Evolutionary conservation across 1,284 basidiomycete genomes (phyloP).

Genomic region (Gyrodon tennesseensis): DNA sequence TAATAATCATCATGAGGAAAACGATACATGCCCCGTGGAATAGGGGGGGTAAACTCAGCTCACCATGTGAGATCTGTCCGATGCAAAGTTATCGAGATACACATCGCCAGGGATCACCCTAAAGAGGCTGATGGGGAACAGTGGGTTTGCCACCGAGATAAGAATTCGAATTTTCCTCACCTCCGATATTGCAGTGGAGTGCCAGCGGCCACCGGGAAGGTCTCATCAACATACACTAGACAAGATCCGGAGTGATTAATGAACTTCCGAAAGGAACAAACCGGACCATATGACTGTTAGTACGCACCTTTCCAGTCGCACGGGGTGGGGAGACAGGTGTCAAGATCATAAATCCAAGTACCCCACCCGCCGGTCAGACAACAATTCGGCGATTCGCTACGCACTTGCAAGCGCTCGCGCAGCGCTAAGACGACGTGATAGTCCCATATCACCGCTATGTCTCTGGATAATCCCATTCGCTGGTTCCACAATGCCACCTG

Average conservation of each 20-base stretch:
- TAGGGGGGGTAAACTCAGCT: slow-evolving; percentile 19
- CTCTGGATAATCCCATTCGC: slow-evolving; percentile 46
- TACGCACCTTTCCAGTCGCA: slow-evolving; percentile 53
- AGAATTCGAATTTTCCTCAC: slow-evolving; percentile 39
- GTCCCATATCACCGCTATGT: slow-evolving; percentile 64
- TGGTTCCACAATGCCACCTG: slow-evolving; percentile 71
- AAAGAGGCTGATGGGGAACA: slow-evolving; percentile 48
- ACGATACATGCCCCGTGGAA: slow-evolving; percentile 17
- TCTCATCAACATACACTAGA: slow-evolving; percentile 57
- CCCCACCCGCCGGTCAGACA: slow-evolving; percentile 14
- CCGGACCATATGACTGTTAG: slow-evolving; percentile 8
- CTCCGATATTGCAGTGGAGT: slow-evolving; percentile 51
- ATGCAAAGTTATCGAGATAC: slow-evolving; percentile 65
- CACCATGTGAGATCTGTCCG: slow-evolving; percentile 80
- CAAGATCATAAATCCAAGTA: slow-evolving; percentile 68
- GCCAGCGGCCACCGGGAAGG: slow-evolving; percentile 51
- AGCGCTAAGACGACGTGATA: slow-evolving; percentile 70
- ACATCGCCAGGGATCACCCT: slow-evolving; percentile 55
- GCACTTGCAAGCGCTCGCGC: slow-evolving; percentile 36
- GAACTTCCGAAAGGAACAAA: slow-evolving; percentile 19
- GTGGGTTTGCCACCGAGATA: slow-evolving; percentile 20
- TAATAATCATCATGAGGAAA: slow-evolving; percentile 13
- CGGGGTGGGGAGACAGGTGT: slow-evolving; percentile 54
- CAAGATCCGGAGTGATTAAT: slow-evolving; percentile 31
- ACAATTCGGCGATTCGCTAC: slow-evolving; percentile 14